These are phyloP conservation scores for Candida saitoana DNA, from an alignment of 805 yeast genomes.

Conservation along the genomic window DNA sequence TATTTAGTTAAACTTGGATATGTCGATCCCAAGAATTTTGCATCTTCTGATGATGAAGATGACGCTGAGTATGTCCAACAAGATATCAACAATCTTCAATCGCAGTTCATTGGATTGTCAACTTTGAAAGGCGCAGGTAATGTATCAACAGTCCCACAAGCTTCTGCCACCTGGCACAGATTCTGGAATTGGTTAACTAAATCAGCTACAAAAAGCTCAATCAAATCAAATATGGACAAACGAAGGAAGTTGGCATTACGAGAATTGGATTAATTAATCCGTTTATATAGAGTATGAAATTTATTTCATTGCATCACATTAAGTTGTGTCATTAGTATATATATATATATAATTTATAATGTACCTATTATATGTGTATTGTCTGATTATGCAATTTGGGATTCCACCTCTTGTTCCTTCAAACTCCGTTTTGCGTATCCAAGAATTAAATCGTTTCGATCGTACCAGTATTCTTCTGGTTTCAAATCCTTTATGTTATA, in stretches of 20 bases:
- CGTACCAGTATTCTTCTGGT: constrained; percentile 26
- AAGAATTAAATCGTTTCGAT: constrained; percentile 27
- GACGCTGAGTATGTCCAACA: constrained; percentile 20
- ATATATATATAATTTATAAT: neutral
- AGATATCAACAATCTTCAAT: constrained; percentile 30
- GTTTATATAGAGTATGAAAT: neutral
- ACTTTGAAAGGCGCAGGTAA: constrained; percentile 38
- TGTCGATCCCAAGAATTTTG: constrained; percentile 14
- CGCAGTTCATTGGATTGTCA: constrained; percentile 36
- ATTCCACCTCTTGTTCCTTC: constrained; percentile 4
- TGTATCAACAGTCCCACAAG: constrained; percentile 27
- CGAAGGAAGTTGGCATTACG: constrained; percentile 39
- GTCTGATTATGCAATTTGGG: neutral
- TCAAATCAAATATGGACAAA: constrained; percentile 32
- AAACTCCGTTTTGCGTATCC: constrained; percentile 12
- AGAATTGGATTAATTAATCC: constrained; percentile 29
- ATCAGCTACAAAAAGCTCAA: constrained; percentile 10
- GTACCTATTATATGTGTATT: neutral
- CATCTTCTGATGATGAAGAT: constrained; percentile 21
- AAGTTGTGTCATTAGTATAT: neutral
- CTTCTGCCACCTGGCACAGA: constrained; percentile 18
- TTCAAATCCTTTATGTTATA: constrained; percentile 17
- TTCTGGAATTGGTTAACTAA: constrained; percentile 24
- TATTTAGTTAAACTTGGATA: constrained; percentile 15
- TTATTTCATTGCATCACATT: neutral